phyloP scores from a whole-genome alignment of 2,329 filamentous ascomycete genomes.

The Rasamsonia emersonii region DNA sequence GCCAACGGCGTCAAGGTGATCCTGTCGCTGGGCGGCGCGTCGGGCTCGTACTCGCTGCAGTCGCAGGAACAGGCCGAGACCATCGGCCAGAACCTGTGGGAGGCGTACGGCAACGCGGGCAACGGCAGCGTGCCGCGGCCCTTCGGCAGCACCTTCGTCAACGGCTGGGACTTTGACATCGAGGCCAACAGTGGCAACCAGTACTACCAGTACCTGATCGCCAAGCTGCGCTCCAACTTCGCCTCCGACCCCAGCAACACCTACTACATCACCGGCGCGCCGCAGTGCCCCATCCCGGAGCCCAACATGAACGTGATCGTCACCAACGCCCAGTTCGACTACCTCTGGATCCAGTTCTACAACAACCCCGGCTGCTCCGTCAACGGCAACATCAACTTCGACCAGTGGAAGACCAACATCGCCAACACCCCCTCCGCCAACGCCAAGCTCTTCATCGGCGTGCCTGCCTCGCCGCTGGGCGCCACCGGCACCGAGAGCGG shows the following conservation, averaged over 20 bases:
- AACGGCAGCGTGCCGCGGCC: constrained; percentile 41
- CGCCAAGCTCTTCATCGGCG: constrained; percentile 47
- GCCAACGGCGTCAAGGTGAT: constrained; percentile 37
- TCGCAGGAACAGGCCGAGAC: constrained; percentile 30
- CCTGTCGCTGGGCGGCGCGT: constrained; percentile 38
- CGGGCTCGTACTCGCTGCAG: constrained; percentile 26
- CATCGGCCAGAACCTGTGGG: constrained; percentile 36
- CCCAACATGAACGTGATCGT: constrained; percentile 39
- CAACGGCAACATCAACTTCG: constrained; percentile 35
- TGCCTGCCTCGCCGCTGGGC: constrained; percentile 30
- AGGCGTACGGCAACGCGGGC: constrained; percentile 35
- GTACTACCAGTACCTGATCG: constrained; percentile 36
- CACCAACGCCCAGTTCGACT: constrained; percentile 39
- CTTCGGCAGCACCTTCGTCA: constrained; percentile 40
- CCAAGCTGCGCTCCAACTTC: constrained; percentile 37
- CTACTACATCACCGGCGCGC: constrained; percentile 47
- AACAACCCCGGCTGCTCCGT: constrained; percentile 46
- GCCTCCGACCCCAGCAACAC: constrained; percentile 20
- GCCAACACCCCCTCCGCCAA: constrained; percentile 28
- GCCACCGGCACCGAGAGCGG: constrained; percentile 13
- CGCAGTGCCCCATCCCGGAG: constrained; percentile 46
- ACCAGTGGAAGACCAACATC: constrained; percentile 37
- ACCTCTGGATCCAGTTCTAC: constrained; percentile 50
- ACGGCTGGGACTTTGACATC: constrained; percentile 47
- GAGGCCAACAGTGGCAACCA: constrained; percentile 30